These are phyloP conservation scores for Cyclotella sp. DNA, from an alignment of 108 stramenopile species.

Conservation along the genomic window DNA sequence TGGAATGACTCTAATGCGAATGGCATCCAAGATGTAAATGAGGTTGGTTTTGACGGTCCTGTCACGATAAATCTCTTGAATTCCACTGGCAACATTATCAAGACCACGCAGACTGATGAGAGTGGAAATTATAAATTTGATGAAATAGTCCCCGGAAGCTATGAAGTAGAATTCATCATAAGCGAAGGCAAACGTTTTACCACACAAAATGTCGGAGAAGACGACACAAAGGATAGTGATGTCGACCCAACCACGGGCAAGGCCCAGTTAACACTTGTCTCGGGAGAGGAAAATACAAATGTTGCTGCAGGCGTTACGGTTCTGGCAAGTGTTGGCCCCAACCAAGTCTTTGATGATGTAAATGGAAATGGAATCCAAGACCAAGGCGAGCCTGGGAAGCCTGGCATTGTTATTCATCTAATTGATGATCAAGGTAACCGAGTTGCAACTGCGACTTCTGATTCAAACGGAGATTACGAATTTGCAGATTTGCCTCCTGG, in stretches of 20 bases:
- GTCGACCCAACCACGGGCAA: slow-evolving; percentile 16
- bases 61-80: slow-evolving; percentile 38
- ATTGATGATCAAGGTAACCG: slow-evolving; percentile 10
- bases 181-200: slow-evolving; percentile 14
- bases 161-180: slow-evolving; percentile 17
- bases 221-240: slow-evolving; percentile 35
- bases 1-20: slow-evolving; percentile 42
- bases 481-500: slow-evolving; percentile 18
- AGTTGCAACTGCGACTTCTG: slow-evolving; percentile 29
- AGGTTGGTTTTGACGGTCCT: slow-evolving; percentile 22
- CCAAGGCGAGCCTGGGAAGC: slow-evolving; percentile 25
- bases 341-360: slow-evolving; percentile 26
- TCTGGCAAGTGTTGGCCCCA: slow-evolving; percentile 31
- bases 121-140: slow-evolving; percentile 28
- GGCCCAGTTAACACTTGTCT: slow-evolving; percentile 13
- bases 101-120: slow-evolving; percentile 18
- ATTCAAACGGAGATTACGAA: slow-evolving; percentile 30
- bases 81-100: slow-evolving; percentile 1
- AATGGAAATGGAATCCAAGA: slow-evolving; percentile 46
- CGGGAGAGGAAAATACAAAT: slow-evolving; percentile 24
- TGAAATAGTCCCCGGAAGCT: slow-evolving; percentile 22
- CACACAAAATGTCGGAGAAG: slow-evolving; percentile 12
- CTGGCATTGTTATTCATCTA: slow-evolving; percentile 32
- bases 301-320: slow-evolving; percentile 28
- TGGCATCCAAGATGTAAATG: slow-evolving; percentile 32